Evolutionary conservation across 2,329 filamentous ascomycete species (phyloP).

Genomic region (Myriosclerotinia scirpicola): DNA sequence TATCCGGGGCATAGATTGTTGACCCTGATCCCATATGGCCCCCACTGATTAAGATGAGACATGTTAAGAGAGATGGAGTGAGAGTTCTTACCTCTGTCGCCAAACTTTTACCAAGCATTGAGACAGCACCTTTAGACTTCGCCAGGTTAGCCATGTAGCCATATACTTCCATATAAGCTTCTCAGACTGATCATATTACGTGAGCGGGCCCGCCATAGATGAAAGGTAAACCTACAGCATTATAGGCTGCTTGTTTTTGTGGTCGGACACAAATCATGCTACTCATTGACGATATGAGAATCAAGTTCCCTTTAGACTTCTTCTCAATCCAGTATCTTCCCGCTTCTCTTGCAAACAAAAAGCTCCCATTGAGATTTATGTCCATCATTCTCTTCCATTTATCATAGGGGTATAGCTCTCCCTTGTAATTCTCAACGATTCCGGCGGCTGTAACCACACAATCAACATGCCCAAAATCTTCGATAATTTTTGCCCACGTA

Average conservation of each 20-base stretch:
- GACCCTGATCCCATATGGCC: slow-evolving; percentile 60
- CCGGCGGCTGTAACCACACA: slow-evolving; percentile 46
- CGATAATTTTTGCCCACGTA: slow-evolving; percentile 43
- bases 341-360: slow-evolving; percentile 42
- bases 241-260: slow-evolving; percentile 44
- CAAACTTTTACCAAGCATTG: slow-evolving; percentile 59
- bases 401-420: slow-evolving; percentile 41
- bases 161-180: neutral
- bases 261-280: slow-evolving; percentile 40
- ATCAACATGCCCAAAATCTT: slow-evolving; percentile 43
- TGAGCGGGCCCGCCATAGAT: neutral
- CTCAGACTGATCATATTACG: neutral
- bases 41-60: slow-evolving; percentile 49
- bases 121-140: slow-evolving; percentile 57
- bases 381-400: slow-evolving; percentile 43
- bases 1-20: slow-evolving; percentile 66
- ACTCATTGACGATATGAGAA: slow-evolving; percentile 39
- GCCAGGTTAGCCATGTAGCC: slow-evolving; percentile 11
- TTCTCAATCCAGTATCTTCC: slow-evolving; percentile 43
- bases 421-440: slow-evolving; percentile 42
- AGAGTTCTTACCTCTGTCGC: slow-evolving; percentile 46
- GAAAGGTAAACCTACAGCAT: slow-evolving; percentile 36
- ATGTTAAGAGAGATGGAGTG: neutral
- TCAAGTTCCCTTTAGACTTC: slow-evolving; percentile 37
- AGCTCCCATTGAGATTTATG: slow-evolving; percentile 43